Evolutionary conservation across 176 grass and related monocot species (phyloP).

Genomic region (Chloris gayana): DNA sequence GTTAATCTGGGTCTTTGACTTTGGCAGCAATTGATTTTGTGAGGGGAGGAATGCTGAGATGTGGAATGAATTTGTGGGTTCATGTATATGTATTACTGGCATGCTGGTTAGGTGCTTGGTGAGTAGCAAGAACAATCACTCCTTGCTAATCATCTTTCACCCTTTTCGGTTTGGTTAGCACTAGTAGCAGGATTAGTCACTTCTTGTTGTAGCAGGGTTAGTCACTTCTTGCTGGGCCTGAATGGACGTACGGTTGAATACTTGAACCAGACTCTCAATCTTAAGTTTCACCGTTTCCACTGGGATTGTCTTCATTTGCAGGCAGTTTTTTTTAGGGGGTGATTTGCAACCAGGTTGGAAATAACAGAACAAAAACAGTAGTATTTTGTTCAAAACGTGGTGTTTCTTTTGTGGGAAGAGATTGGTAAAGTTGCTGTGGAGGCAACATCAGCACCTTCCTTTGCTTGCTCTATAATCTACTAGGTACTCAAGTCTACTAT

Average conservation of each 20-base stretch:
- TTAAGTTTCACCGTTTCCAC: neutral
- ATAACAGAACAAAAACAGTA: neutral
- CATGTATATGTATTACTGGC: constrained; percentile 5
- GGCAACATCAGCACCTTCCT: neutral
- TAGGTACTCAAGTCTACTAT: neutral
- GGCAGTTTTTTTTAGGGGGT: neutral
- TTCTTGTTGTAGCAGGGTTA: neutral
- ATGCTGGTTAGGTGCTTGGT: neutral
- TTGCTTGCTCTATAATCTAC: neutral
- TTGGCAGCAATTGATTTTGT: neutral
- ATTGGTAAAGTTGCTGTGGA: neutral
- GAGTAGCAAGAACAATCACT: neutral
- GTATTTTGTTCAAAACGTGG: neutral
- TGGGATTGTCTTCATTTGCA: neutral
- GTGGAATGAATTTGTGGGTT: neutral
- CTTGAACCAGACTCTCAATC: neutral
- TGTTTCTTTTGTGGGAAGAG: neutral
- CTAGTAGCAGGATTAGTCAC: neutral
- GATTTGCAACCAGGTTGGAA: constrained; percentile 2
- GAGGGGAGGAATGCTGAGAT: neutral
- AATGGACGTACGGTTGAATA: neutral
- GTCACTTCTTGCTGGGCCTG: neutral
- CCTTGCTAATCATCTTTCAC: neutral
- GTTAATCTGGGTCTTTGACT: neutral
- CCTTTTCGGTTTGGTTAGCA: neutral